A percentile compares a stretch with the other conserved stretches of the same genome.
Evolutionary conservation across 257 asterid genomes (phyloP).

Genomic region (Solanum tarapatanum): DNA sequence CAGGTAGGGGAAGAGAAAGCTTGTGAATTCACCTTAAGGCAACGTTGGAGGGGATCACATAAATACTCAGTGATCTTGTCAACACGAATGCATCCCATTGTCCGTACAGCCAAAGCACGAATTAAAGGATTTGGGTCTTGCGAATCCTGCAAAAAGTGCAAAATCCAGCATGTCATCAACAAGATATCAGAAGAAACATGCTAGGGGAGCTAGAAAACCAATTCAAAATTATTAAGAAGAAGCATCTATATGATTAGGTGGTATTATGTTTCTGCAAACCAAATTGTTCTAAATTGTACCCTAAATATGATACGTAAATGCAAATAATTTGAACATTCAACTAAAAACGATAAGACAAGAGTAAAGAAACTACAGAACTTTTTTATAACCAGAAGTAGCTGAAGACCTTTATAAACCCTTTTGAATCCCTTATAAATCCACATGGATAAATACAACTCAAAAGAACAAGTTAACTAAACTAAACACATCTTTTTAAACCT

Average conservation of each 20-base stretch:
- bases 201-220: neutral
- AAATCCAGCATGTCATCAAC: neutral
- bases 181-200: neutral
- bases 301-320: neutral
- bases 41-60: slow-evolving; percentile 96
- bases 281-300: neutral
- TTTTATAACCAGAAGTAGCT: neutral
- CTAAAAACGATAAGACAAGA: neutral
- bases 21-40: slow-evolving; percentile 65
- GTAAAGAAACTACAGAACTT: neutral
- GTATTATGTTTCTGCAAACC: neutral
- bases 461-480: neutral
- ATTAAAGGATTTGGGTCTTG: slow-evolving; percentile 99
- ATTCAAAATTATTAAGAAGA: neutral
- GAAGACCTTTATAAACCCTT: neutral
- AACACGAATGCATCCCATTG: slow-evolving; percentile 99
- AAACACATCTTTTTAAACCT: neutral
- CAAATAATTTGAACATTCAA: neutral
- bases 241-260: neutral
- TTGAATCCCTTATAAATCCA: neutral
- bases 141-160: slow-evolving; percentile 55
- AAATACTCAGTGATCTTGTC: slow-evolving; percentile 96
- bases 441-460: neutral
- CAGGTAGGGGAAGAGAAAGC: neutral
- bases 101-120: slow-evolving; percentile 98